These are phyloP conservation scores for Pseudogymnoascus sp. DNA, from an alignment of 2,329 filamentous ascomycete species.

Conservation along the genomic window DNA sequence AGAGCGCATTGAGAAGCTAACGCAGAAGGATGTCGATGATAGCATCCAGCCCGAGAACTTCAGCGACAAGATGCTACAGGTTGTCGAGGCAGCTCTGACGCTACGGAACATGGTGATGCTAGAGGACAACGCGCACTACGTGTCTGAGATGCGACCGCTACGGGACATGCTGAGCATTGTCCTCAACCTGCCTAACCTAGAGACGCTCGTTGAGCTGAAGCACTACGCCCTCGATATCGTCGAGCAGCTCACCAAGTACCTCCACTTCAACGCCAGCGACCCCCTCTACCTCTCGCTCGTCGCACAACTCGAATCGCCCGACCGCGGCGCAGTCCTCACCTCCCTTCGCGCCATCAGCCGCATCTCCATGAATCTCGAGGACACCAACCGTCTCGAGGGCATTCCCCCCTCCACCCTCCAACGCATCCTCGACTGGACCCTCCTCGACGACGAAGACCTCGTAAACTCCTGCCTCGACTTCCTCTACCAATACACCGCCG, in stretches of 20 bases:
- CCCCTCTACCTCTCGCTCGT: slow-evolving; percentile 72
- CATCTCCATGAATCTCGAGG: slow-evolving; percentile 79
- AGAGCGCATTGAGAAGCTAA: slow-evolving; percentile 59
- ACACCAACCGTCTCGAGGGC: slow-evolving; percentile 66
- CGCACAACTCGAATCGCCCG: slow-evolving; percentile 54
- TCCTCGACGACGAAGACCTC: slow-evolving; percentile 84
- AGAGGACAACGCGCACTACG: slow-evolving; percentile 75
- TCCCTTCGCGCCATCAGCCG: slow-evolving; percentile 74
- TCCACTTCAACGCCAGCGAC: slow-evolving; percentile 63
- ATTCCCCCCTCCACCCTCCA: slow-evolving; percentile 60
- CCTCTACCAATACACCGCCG: slow-evolving; percentile 88
- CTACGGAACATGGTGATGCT: slow-evolving; percentile 95
- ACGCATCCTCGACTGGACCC: slow-evolving; percentile 62
- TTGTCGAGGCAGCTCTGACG: slow-evolving; percentile 81
- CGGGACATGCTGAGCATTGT: slow-evolving; percentile 78
- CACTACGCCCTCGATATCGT: slow-evolving; percentile 88
- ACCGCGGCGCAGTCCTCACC: slow-evolving; percentile 75
- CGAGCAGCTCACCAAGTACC: slow-evolving; percentile 79
- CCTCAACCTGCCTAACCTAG: slow-evolving; percentile 65
- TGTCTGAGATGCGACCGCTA: slow-evolving; percentile 65
- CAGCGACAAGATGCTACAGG: slow-evolving; percentile 61
- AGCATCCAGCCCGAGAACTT: slow-evolving; percentile 64
- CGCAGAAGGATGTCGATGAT: slow-evolving; percentile 54
- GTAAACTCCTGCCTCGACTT: slow-evolving; percentile 86
- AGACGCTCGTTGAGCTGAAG: slow-evolving; percentile 73